Conservation (phyloP, 2,329 filamentous ascomycete genomes). For the Phaeomoniella chlamydospora region DNA sequence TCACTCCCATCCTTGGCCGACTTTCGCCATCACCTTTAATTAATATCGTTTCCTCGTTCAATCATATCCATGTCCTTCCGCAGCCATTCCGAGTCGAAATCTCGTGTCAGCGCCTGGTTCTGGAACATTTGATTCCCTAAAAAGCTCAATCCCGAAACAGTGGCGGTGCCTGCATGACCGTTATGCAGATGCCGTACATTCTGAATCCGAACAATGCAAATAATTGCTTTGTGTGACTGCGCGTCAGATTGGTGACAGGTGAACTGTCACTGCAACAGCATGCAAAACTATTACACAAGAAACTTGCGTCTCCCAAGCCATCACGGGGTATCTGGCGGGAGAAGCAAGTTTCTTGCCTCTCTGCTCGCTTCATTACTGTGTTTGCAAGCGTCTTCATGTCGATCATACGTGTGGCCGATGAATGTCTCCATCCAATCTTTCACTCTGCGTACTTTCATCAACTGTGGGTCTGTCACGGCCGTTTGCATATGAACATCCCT, state of each 20-base stretch:
- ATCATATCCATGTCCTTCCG: no score
- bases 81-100: not conserved
- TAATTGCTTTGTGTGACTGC: no score
- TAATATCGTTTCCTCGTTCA: no score
- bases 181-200: no score
- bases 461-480: conserved; percentile 31
- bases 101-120: not conserved
- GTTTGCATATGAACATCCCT: not conserved
- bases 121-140: not conserved
- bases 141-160: not conserved
- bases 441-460: conserved; percentile 51
- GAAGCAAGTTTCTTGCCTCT: conserved; percentile 2
- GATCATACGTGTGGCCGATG: conserved; percentile 29
- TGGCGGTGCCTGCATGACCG: not conserved
- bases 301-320: no score
- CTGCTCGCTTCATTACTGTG: conserved; percentile 3
- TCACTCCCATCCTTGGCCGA: no score
- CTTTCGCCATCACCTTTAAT: no score
- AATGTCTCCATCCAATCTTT: conserved; percentile 63
- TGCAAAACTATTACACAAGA: no score
- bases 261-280: no score
- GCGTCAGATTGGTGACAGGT: no score
- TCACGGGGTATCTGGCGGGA: conserved; percentile 26
- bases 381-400: conserved; percentile 12
- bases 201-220: no score